Percentiles rank a stretch among this genome's conserved stretches.
Evolutionary conservation across 306 rosid genomes (phyloP).

Genomic region (Psophocarpus tetragonolobus): DNA sequence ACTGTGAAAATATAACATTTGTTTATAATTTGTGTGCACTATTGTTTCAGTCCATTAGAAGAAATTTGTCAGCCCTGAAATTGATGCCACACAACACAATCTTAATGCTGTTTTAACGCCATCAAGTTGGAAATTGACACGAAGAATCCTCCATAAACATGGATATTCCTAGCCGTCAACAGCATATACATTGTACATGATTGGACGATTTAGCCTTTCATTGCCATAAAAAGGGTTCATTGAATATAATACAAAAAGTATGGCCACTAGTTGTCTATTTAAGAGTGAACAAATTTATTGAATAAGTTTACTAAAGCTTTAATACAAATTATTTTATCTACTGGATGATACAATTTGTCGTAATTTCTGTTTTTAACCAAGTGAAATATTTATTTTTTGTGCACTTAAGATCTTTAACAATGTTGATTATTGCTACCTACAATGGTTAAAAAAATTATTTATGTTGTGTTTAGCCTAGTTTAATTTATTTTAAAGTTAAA

Average conservation of each 20-base stretch:
- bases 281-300: background rate
- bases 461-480: background rate
- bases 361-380: no score
- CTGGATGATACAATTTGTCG: no score
- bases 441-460: no score
- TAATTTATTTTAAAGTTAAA: background rate
- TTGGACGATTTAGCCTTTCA: conserved; percentile 25
- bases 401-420: no score
- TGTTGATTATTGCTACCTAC: no score
- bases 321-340: no score
- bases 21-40: background rate
- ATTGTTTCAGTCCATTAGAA: conserved; percentile 2
- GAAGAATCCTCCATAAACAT: conserved; percentile 18
- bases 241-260: background rate
- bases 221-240: background rate
- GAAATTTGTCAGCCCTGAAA: conserved; percentile 23
- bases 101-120: conserved; percentile 13
- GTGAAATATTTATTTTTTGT: no score
- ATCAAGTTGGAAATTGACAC: conserved; percentile 30
- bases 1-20: conserved; percentile 12
- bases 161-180: conserved; percentile 45
- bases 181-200: conserved; percentile 34
- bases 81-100: conserved; percentile 24
- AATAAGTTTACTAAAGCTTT: background rate
- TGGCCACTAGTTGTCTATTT: background rate